Conservation (phyloP, 2,329 filamentous ascomycete species). For the Venturiaceae sp. region DNA sequence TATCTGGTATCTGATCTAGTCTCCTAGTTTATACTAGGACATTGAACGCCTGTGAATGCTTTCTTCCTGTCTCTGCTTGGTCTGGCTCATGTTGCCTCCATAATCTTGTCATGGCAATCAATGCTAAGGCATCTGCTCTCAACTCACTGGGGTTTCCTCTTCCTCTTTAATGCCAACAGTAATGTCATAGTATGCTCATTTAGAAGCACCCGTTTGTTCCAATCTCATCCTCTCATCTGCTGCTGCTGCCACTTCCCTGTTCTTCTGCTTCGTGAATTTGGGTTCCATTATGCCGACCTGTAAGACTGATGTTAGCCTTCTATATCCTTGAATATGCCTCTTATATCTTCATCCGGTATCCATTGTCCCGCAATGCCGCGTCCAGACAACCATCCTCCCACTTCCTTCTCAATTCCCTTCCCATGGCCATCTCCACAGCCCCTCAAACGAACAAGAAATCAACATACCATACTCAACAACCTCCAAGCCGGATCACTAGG, state of each 20-base stretch:
- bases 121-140: neutral
- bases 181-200: neutral
- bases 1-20: no score
- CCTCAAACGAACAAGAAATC: neutral
- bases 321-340: neutral
- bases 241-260: constrained; percentile 2
- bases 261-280: constrained; percentile 1
- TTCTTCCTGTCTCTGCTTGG: no score
- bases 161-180: neutral
- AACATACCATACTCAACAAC: constrained; percentile 10
- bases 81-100: no score
- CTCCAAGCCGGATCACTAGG: constrained; percentile 62
- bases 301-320: neutral
- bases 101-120: no score
- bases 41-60: no score
- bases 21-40: no score
- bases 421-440: no score
- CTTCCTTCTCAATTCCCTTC: no score
- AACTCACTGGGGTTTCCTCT: neutral
- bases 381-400: no score
- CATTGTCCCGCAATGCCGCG: no score
- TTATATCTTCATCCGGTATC: neutral
- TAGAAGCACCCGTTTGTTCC: neutral
- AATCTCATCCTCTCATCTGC: constrained; percentile 4
- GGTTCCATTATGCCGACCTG: constrained; percentile 9